These are phyloP conservation scores for Solanum sitiens DNA, from an alignment of 257 asterid genomes.

Conservation along the genomic window DNA sequence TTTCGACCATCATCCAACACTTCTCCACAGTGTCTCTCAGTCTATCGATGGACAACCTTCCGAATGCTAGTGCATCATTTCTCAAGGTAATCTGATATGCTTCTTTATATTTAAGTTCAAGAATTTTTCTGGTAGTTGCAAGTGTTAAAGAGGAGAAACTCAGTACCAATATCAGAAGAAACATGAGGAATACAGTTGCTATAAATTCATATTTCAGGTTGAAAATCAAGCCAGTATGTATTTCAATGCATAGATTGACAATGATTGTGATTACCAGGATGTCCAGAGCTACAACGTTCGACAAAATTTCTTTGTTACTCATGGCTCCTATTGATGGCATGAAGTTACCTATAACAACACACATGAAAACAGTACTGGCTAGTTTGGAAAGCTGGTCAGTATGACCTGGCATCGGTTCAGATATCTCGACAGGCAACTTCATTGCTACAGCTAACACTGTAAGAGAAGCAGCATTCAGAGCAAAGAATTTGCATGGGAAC, in stretches of 20 bases:
- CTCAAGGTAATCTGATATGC: not conserved
- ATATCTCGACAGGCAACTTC: conserved; percentile 4
- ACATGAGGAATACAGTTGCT: not conserved
- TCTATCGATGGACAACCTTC: not conserved
- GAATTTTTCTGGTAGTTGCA: not conserved
- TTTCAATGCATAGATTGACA: not conserved
- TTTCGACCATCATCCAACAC: conserved; percentile 11
- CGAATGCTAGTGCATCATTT: not conserved
- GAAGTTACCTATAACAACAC: conserved; percentile 3
- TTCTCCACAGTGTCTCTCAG: not conserved
- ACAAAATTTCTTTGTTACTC: not conserved
- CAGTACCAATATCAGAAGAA: not conserved
- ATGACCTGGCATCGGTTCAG: not conserved
- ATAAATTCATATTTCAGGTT: not conserved
- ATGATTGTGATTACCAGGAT: conserved; percentile 3
- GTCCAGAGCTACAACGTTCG: not conserved
- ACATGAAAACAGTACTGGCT: not conserved
- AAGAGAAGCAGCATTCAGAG: conserved; percentile 9
- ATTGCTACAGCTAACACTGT: conserved; percentile 1
- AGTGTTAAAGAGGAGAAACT: not conserved
- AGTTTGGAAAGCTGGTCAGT: not conserved
- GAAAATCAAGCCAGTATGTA: not conserved
- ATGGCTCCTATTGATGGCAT: conserved; percentile 8
- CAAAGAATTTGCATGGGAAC: conserved; percentile 6
- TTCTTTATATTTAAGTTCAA: not conserved